Evolutionary conservation across 805 yeast species (phyloP).

Genomic region (Kodamaea fukazawae): DNA sequence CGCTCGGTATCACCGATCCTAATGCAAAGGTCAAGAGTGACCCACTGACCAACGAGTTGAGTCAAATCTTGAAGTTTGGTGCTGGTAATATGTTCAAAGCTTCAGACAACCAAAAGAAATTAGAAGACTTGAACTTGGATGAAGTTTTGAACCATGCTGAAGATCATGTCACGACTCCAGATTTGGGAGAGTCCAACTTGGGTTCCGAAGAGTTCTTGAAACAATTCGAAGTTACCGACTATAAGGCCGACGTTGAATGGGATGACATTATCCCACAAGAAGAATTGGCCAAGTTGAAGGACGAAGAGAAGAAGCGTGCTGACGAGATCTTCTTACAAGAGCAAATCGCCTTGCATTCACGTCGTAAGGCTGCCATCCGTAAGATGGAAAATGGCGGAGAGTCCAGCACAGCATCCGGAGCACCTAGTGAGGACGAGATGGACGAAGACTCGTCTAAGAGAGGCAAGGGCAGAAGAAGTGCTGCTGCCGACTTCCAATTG

Average conservation of each 20-base stretch:
- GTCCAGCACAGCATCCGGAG: slow-evolving; percentile 10
- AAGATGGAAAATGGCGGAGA: slow-evolving; percentile 40
- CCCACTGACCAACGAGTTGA: slow-evolving; percentile 79
- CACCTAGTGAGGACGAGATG: slow-evolving; percentile 20
- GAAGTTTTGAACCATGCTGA: slow-evolving; percentile 96
- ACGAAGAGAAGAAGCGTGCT: slow-evolving; percentile 79
- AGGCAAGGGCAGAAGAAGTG: slow-evolving; percentile 32
- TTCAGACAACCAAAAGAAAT: slow-evolving; percentile 89
- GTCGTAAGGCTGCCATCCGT: slow-evolving; percentile 73
- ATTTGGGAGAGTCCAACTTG: slow-evolving; percentile 91
- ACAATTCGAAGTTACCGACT: slow-evolving; percentile 97
- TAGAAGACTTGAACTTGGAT: slow-evolving; percentile 92
- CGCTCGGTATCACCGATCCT: slow-evolving; percentile 89
- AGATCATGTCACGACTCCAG: slow-evolving; percentile 95
- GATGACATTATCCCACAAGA: slow-evolving; percentile 98
- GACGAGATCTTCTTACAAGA: slow-evolving; percentile 87
- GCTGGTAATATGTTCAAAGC: slow-evolving; percentile 98
- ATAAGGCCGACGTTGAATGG: slow-evolving; percentile 98
- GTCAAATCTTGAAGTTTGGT: slow-evolving; percentile 94
- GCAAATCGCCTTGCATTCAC: slow-evolving; percentile 82
- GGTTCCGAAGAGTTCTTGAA: slow-evolving; percentile 97
- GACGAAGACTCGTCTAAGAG: slow-evolving; percentile 34
- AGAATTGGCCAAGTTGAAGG: slow-evolving; percentile 83
- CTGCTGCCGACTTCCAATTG: slow-evolving; percentile 46
- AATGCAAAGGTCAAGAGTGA: slow-evolving; percentile 59